A percentile compares a stretch with the other conserved stretches of the same genome.
Conservation (phyloP, 768 basidiomycete species). For the Lepiota brunneoincarnata region DNA sequence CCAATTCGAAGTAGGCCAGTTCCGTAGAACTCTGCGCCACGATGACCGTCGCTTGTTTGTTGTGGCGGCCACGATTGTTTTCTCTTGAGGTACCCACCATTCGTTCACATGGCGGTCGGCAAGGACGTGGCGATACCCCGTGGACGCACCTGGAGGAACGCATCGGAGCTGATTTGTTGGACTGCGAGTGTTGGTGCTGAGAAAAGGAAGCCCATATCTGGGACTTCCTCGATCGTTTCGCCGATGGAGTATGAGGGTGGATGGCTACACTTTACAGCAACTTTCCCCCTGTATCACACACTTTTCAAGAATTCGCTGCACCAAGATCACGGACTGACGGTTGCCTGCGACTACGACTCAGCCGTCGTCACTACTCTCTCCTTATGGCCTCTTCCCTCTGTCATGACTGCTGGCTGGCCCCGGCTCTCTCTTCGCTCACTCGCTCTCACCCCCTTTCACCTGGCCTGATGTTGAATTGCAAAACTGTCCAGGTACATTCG, state of each 20-base stretch:
- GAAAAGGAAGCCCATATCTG: constrained; percentile 98
- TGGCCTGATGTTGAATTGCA: no score
- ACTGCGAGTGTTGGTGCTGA: constrained; percentile 96
- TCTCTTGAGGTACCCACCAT: constrained; percentile 88
- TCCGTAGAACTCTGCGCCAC: constrained; percentile 95
- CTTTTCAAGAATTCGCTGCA: no score
- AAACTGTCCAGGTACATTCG: no score
- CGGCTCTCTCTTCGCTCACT: no score
- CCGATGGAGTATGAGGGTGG: constrained; percentile 92
- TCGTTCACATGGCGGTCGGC: constrained; percentile 91
- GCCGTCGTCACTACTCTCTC: no score
- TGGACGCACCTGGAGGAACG: constrained; percentile 94
- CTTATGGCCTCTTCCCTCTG: no score
- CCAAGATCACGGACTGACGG: no score
- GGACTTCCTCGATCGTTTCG: constrained; percentile 98
- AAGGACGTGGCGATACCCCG: constrained; percentile 95
- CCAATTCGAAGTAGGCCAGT: constrained; percentile 96
- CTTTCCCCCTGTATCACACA: no score
- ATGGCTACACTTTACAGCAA: no score
- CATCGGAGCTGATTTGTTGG: constrained; percentile 94
- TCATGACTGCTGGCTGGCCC: no score
- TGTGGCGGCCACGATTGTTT: constrained; percentile 88
- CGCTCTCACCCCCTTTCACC: no score
- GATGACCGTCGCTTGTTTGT: constrained; percentile 96
- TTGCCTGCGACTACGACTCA: no score